Percentiles rank a stretch among this genome's conserved stretches.
Evolutionary conservation across 208 protist genomes (phyloP).

Genomic region (Trypanosoma cruzi): DNA sequence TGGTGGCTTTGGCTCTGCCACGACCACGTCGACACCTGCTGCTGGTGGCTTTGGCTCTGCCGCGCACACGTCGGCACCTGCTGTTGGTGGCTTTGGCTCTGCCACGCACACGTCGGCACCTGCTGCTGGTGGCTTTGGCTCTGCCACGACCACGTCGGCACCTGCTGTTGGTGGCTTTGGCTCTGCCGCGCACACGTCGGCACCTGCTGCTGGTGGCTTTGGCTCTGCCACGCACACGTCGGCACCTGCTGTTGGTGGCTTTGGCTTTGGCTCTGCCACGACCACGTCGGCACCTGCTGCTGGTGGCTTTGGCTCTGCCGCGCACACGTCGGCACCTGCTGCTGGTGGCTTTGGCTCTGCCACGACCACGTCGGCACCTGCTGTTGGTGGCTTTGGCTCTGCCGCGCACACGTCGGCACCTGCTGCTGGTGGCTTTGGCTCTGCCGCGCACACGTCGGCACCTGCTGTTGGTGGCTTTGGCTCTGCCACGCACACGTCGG

Average conservation of each 20-base stretch:
- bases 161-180: not conserved
- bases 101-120: no score
- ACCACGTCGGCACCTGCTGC: conserved; percentile 11
- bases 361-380: conserved; percentile 18
- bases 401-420: conserved; percentile 8
- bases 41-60: not conserved
- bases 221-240: no score
- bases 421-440: conserved; percentile 33
- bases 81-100: no score
- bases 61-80: no score
- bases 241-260: no score
- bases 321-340: conserved; percentile 14
- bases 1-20: not conserved
- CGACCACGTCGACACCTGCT: not conserved
- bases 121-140: not conserved
- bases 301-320: conserved; percentile 21
- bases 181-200: no score
- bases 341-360: not conserved
- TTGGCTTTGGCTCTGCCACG: conserved; percentile 21
- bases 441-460: conserved; percentile 16
- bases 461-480: conserved; percentile 32
- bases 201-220: no score
- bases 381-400: no score
- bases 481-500: conserved; percentile 14
- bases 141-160: not conserved